Conservation (phyloP, 192 early-diverging fungal genomes). For the Linnemannia schmuckeri region DNA sequence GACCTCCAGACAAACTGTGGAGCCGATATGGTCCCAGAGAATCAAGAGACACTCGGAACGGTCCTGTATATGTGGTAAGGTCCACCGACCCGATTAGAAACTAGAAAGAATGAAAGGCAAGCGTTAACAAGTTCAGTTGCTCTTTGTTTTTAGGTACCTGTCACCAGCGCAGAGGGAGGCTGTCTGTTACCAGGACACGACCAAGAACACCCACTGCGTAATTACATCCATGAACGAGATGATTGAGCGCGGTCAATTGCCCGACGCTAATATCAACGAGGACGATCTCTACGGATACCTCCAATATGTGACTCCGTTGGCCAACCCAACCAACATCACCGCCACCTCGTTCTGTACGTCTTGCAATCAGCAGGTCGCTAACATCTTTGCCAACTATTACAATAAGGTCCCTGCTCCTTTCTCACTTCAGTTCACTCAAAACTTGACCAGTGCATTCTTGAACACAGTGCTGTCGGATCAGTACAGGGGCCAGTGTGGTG, state of each 20-base stretch:
- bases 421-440: slow-evolving; percentile 12
- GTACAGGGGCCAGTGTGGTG: slow-evolving; percentile 32
- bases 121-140: neutral
- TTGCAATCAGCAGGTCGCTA: slow-evolving; percentile 37
- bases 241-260: slow-evolving; percentile 29
- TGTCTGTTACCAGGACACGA: slow-evolving; percentile 16
- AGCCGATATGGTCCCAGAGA: slow-evolving; percentile 36
- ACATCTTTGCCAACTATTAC: slow-evolving; percentile 38
- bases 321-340: neutral
- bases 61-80: slow-evolving; percentile 50
- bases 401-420: slow-evolving; percentile 7
- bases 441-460: slow-evolving; percentile 10
- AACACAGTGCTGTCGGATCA: neutral
- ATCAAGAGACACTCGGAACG: slow-evolving; percentile 31
- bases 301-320: slow-evolving; percentile 28
- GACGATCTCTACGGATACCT: slow-evolving; percentile 41
- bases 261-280: slow-evolving; percentile 22
- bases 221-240: slow-evolving; percentile 20
- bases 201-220: slow-evolving; percentile 21
- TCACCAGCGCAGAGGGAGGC: slow-evolving; percentile 32
- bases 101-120: neutral
- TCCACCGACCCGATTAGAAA: too few relatives aligned
- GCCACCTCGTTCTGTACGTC: slow-evolving; percentile 4
- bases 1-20: slow-evolving; percentile 34
- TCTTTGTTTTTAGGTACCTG: slow-evolving; percentile 11